Evolutionary conservation across 768 basidiomycete genomes (phyloP).

Genomic region (Termitomyces bulborhizus): DNA sequence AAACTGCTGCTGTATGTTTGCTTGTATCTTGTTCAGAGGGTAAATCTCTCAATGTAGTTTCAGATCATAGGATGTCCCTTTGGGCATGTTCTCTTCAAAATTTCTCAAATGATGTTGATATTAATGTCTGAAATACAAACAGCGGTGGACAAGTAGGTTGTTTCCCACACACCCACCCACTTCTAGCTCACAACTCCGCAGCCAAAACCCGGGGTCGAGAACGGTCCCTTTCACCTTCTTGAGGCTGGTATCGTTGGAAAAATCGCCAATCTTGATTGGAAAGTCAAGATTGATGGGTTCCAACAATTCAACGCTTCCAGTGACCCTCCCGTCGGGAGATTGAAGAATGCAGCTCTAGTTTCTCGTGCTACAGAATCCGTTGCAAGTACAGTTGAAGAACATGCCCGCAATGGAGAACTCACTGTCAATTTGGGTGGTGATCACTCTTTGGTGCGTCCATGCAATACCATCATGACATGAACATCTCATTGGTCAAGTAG

Average conservation of each 20-base stretch:
- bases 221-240: conserved; percentile 84
- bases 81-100: conserved; percentile 50
- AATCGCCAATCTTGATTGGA: conserved; percentile 77
- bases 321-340: conserved; percentile 80
- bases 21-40: background rate
- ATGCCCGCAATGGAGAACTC: conserved; percentile 73
- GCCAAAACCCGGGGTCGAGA: conserved; percentile 78
- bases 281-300: conserved; percentile 84
- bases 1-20: conserved; percentile 69
- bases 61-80: conserved; percentile 95
- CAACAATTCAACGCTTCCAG: conserved; percentile 64
- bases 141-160: conserved; percentile 62
- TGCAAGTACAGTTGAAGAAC: conserved; percentile 65
- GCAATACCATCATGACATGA: background rate
- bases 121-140: conserved; percentile 4
- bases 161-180: background rate
- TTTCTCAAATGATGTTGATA: background rate
- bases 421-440: conserved; percentile 94
- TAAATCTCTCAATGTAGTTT: conserved; percentile 9
- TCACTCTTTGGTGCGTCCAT: conserved; percentile 73
- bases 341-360: conserved; percentile 89
- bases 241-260: conserved; percentile 80
- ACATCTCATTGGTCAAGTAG: conserved; percentile 19
- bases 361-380: conserved; percentile 78
- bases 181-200: conserved; percentile 24